These are phyloP conservation scores for Cicer yamashitae DNA, from an alignment of 306 rosid genomes.

Conservation along the genomic window DNA sequence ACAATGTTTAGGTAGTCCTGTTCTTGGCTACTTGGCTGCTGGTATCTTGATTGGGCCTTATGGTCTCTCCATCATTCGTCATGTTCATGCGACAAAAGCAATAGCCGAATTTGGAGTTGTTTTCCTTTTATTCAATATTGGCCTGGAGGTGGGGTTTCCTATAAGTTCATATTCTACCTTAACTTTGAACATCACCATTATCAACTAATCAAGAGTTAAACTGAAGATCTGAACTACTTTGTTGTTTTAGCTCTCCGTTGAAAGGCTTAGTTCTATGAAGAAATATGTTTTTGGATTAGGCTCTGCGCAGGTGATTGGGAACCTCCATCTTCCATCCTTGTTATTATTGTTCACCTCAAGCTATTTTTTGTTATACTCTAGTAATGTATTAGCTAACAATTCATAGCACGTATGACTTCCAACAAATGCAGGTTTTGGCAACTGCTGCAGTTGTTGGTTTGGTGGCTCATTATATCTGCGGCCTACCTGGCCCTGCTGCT, in stretches of 20 bases:
- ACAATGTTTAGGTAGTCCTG: slow-evolving; percentile 89
- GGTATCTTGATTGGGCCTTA: slow-evolving; percentile 99
- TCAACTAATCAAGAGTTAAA: slow-evolving; percentile 43
- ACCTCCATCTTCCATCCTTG: slow-evolving; percentile 36
- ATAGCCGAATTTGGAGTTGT: slow-evolving; percentile 99
- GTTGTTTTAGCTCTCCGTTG: slow-evolving; percentile 88
- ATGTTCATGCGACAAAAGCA: slow-evolving; percentile 98
- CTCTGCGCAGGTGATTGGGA: slow-evolving; percentile 88
- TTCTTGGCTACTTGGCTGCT: slow-evolving; percentile 99
- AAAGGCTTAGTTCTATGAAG: slow-evolving; percentile 99
- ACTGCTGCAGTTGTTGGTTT: slow-evolving; percentile 88
- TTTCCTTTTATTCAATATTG: slow-evolving; percentile 95
- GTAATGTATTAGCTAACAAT: slow-evolving; percentile 43
- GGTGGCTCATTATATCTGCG: slow-evolving; percentile 82
- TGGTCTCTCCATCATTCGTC: slow-evolving; percentile 95
- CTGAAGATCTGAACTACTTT: slow-evolving; percentile 50
- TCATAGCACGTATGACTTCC: slow-evolving; percentile 43
- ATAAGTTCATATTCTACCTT: slow-evolving; percentile 43
- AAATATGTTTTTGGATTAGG: slow-evolving; percentile 99
- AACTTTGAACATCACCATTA: slow-evolving; percentile 37
- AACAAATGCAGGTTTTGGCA: slow-evolving; percentile 82
- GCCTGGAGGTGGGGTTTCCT: slow-evolving; percentile 83
- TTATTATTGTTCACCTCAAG: slow-evolving; percentile 31
- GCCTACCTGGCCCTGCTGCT: slow-evolving; percentile 92
- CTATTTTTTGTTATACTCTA: slow-evolving; percentile 27